These are phyloP conservation scores for Phlebiopsis flavidoalba DNA, from an alignment of 768 basidiomycete genomes.

Conservation along the genomic window DNA sequence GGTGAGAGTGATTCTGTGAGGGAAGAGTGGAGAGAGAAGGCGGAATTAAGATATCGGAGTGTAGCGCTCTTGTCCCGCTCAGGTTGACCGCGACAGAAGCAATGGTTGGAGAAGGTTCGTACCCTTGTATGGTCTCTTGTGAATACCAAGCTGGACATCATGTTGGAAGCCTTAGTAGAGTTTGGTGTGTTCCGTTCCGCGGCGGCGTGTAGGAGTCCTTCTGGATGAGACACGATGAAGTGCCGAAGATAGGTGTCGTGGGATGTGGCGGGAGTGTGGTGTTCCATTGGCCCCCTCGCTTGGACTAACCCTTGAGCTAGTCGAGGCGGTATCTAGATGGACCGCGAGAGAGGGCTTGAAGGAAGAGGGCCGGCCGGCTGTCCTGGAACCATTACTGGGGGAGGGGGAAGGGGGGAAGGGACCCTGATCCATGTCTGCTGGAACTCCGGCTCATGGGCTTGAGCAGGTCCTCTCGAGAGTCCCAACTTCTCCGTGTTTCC, in stretches of 20 bases:
- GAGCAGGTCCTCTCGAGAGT: slow-evolving; percentile 23
- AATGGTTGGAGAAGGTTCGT: slow-evolving; percentile 46
- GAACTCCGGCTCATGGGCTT: slow-evolving; percentile 25
- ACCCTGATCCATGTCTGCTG: slow-evolving; percentile 16
- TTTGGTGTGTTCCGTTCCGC: slow-evolving; percentile 42
- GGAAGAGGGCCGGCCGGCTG: slow-evolving; percentile 14
- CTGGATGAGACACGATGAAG: slow-evolving; percentile 34
- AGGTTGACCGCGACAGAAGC: slow-evolving; percentile 27
- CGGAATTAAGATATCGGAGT: slow-evolving; percentile 49
- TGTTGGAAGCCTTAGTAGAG: slow-evolving; percentile 10
- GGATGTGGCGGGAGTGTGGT: slow-evolving; percentile 19
- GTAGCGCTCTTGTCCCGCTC: slow-evolving; percentile 44
- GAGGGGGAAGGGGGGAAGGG: too few relatives aligned
- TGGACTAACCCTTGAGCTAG: slow-evolving; percentile 24
- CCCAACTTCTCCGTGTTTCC: slow-evolving; percentile 44
- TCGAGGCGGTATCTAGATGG: slow-evolving; percentile 23
- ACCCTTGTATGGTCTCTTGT: slow-evolving; percentile 27
- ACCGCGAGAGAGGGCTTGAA: slow-evolving; percentile 9
- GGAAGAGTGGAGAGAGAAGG: slow-evolving; percentile 56
- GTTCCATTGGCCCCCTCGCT: slow-evolving; percentile 15
- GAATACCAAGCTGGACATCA: slow-evolving; percentile 18
- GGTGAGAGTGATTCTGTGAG: slow-evolving; percentile 44
- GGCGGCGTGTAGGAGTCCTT: slow-evolving; percentile 53
- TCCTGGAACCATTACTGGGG: slow-evolving; percentile 10
- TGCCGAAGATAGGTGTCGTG: slow-evolving; percentile 11